A percentile compares a stretch with the other conserved stretches of the same genome.
These are phyloP conservation scores for Forsythia suspensa DNA, from an alignment of 257 asterid genomes.

Conservation along the genomic window DNA sequence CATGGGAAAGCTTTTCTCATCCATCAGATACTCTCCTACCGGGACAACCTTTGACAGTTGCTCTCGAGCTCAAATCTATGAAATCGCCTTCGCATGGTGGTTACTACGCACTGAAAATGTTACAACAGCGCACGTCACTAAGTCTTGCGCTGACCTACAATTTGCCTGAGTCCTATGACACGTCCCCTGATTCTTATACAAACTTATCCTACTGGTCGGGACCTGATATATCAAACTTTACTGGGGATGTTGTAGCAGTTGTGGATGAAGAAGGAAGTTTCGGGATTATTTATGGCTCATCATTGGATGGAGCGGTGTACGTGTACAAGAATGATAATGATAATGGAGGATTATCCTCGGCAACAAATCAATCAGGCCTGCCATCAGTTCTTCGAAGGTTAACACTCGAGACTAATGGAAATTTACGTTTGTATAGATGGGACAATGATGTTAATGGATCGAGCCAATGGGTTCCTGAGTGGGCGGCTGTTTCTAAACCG, in stretches of 20 bases:
- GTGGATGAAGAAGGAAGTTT: slow-evolving; percentile 73
- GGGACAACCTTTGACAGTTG: slow-evolving; percentile 66
- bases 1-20: slow-evolving; percentile 77
- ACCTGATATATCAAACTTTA: slow-evolving; percentile 80
- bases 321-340: slow-evolving; percentile 76
- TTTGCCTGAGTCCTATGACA: slow-evolving; percentile 39
- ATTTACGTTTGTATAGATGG: slow-evolving; percentile 77
- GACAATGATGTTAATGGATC: slow-evolving; percentile 79
- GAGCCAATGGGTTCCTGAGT: slow-evolving; percentile 79
- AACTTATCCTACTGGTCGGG: slow-evolving; percentile 80
- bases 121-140: slow-evolving; percentile 71
- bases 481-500: slow-evolving; percentile 91
- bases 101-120: slow-evolving; percentile 75
- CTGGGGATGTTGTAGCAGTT: slow-evolving; percentile 72
- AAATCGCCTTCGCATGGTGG: slow-evolving; percentile 52
- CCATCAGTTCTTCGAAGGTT: slow-evolving; percentile 53
- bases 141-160: slow-evolving; percentile 74
- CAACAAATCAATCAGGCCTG: slow-evolving; percentile 42
- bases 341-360: slow-evolving; percentile 44
- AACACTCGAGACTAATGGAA: slow-evolving; percentile 71
- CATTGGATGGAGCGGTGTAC: slow-evolving; percentile 71
- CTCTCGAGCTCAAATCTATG: slow-evolving; percentile 62
- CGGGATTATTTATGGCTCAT: slow-evolving; percentile 72
- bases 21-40: slow-evolving; percentile 92
- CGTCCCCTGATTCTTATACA: slow-evolving; percentile 35